Conservation (phyloP, 1,284 basidiomycete species). For the Ustilago xerochloae region DNA sequence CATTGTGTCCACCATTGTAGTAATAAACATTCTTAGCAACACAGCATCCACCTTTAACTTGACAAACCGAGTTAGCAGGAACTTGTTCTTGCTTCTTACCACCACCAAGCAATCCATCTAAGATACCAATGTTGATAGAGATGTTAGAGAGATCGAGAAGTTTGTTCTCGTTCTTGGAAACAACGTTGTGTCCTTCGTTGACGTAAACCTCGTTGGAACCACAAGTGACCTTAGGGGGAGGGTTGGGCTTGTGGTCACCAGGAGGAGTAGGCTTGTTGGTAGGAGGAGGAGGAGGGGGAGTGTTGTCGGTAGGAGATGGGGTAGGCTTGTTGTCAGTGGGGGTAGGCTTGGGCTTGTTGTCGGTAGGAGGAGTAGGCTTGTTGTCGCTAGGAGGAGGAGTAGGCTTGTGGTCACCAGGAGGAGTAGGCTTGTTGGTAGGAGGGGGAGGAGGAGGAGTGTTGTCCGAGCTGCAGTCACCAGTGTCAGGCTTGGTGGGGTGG, state of each 20-base stretch:
- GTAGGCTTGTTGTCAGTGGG: conserved; percentile 3
- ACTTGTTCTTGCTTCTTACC: conserved; percentile 26
- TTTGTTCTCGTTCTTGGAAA: conserved; percentile 41
- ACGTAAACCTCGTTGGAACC: conserved; percentile 28
- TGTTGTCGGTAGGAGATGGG: not conserved
- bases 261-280: conserved; percentile 4
- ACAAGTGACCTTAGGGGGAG: conserved; percentile 25
- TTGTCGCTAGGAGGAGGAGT: not conserved
- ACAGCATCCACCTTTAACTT: conserved; percentile 32
- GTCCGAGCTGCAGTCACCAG: not conserved
- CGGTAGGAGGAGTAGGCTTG: conserved; percentile 3
- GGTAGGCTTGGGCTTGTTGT: conserved; percentile 14
- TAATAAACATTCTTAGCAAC: conserved; percentile 36
- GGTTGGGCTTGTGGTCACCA: not conserved
- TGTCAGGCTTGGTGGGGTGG: not conserved
- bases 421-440: not conserved
- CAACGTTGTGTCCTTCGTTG: conserved; percentile 52
- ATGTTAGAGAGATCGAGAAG: conserved; percentile 42
- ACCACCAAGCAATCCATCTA: conserved; percentile 24
- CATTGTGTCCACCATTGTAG: conserved; percentile 53
- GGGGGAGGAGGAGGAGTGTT: conserved; percentile 4
- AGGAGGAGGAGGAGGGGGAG: not conserved
- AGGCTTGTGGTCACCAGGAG: not conserved
- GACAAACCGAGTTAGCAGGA: conserved; percentile 29
- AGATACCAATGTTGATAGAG: conserved; percentile 27